Percentiles rank a stretch among this genome's conserved stretches.
Conservation (phyloP, 2,329 filamentous ascomycete genomes). For the Fusarium mexicanum region DNA sequence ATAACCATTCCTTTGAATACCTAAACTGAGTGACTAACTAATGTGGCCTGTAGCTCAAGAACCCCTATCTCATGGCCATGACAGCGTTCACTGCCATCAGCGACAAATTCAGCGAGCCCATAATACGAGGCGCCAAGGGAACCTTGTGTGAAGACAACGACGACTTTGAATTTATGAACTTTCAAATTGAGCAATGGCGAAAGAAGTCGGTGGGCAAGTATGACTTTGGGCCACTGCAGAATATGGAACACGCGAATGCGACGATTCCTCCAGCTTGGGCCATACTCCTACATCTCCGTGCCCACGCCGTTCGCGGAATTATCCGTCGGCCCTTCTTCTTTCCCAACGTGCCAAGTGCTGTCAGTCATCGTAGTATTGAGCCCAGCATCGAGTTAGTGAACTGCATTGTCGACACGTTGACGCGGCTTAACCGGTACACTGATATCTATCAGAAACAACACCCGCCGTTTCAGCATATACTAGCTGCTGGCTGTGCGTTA, state of each 20-base stretch:
- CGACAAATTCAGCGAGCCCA: neutral
- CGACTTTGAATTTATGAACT: neutral
- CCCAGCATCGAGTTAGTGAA: neutral
- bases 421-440: neutral
- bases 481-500: neutral
- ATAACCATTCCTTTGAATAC: neutral
- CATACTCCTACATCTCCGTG: neutral
- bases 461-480: neutral
- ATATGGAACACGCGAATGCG: neutral
- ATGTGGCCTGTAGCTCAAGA: neutral
- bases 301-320: neutral
- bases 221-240: neutral
- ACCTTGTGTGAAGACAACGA: neutral
- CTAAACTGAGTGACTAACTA: neutral
- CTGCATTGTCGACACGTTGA: neutral
- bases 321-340: neutral
- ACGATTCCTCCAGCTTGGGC: neutral
- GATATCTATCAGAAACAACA: neutral
- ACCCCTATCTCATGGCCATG: neutral
- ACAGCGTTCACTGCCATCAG: neutral
- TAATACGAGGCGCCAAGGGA: neutral
- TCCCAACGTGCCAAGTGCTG: neutral
- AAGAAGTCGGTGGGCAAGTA: neutral
- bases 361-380: neutral
- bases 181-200: neutral